Percentiles rank a stretch among this genome's conserved stretches.
Evolutionary conservation across 495 filamentous ascomycete species (phyloP).

Genomic region (Penicillium psychrofluorescens): DNA sequence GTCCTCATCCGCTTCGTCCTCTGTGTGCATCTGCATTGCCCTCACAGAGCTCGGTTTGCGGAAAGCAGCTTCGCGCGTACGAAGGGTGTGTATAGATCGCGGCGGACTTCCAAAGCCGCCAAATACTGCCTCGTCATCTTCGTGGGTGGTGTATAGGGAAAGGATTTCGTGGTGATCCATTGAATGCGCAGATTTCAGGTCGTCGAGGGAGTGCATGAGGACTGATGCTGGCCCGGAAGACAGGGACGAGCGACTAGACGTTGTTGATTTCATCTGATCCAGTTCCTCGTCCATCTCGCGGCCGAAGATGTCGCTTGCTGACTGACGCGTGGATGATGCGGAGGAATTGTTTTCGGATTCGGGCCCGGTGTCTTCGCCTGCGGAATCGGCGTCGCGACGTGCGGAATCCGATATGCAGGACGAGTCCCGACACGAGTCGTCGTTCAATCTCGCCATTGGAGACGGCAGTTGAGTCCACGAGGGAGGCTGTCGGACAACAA

Average conservation of each 20-base stretch:
- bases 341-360: slow-evolving; percentile 30
- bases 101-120: slow-evolving; percentile 12
- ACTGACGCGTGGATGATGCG: slow-evolving; percentile 27
- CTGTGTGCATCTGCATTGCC: slow-evolving; percentile 68
- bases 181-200: slow-evolving; percentile 9
- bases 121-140: slow-evolving; percentile 17
- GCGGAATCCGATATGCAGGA: too few relatives aligned
- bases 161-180: slow-evolving; percentile 13
- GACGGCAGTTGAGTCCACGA: not conserved
- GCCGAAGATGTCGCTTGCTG: slow-evolving; percentile 22
- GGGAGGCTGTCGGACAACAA: too few relatives aligned
- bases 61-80: slow-evolving; percentile 43
- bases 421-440: not conserved
- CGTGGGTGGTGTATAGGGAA: slow-evolving; percentile 12
- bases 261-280: slow-evolving; percentile 21
- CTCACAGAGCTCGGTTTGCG: slow-evolving; percentile 68
- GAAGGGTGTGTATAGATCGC: slow-evolving; percentile 19
- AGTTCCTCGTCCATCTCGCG: slow-evolving; percentile 26
- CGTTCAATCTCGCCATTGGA: not conserved
- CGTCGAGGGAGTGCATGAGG: slow-evolving; percentile 21
- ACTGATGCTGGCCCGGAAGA: slow-evolving; percentile 36
- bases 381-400: slow-evolving; percentile 8
- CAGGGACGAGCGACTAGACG: slow-evolving; percentile 38
- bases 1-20: slow-evolving; percentile 35
- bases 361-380: slow-evolving; percentile 15